Conservation (phyloP, 2,329 filamentous ascomycete species). For the Colletotrichum coccodes region DNA sequence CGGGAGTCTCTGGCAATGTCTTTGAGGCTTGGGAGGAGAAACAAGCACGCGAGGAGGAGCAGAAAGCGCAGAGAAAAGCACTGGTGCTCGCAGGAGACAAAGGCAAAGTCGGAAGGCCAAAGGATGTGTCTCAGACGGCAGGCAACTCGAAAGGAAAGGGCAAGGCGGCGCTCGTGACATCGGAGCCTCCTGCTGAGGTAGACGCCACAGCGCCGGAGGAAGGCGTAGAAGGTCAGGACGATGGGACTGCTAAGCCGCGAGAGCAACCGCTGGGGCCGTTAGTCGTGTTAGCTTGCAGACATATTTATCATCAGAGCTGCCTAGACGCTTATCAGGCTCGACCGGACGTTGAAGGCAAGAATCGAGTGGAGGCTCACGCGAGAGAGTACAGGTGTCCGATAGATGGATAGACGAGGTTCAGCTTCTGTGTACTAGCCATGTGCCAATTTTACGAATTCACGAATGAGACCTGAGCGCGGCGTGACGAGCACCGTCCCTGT, state of each 20-base stretch:
- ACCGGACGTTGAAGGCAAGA: constrained; percentile 54
- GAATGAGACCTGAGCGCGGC: constrained; percentile 4
- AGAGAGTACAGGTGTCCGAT: constrained; percentile 66
- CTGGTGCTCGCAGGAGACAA: constrained; percentile 47
- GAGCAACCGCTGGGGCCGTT: constrained; percentile 70
- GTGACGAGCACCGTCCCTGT: not conserved
- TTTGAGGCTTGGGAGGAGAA: constrained; percentile 85
- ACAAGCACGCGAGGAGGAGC: constrained; percentile 58
- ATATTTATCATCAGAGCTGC: constrained; percentile 76
- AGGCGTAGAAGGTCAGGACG: constrained; percentile 46
- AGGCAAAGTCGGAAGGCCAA: constrained; percentile 43
- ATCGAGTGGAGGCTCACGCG: constrained; percentile 52
- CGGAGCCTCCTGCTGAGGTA: constrained; percentile 39
- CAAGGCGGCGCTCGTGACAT: constrained; percentile 63
- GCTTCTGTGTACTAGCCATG: constrained; percentile 22
- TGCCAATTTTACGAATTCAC: constrained; percentile 34
- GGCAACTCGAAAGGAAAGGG: constrained; percentile 63
- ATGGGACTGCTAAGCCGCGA: constrained; percentile 37
- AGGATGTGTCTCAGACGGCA: constrained; percentile 29
- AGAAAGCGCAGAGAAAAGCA: constrained; percentile 55
- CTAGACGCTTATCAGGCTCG: constrained; percentile 72
- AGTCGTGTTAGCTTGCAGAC: constrained; percentile 75
- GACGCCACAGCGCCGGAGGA: constrained; percentile 49
- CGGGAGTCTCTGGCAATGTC: constrained; percentile 79
- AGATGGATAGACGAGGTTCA: constrained; percentile 54